Percentiles rank a stretch among this genome's conserved stretches.
These are phyloP conservation scores for Reutealis trisperma DNA, from an alignment of 345 rosid genomes.

Conservation along the genomic window DNA sequence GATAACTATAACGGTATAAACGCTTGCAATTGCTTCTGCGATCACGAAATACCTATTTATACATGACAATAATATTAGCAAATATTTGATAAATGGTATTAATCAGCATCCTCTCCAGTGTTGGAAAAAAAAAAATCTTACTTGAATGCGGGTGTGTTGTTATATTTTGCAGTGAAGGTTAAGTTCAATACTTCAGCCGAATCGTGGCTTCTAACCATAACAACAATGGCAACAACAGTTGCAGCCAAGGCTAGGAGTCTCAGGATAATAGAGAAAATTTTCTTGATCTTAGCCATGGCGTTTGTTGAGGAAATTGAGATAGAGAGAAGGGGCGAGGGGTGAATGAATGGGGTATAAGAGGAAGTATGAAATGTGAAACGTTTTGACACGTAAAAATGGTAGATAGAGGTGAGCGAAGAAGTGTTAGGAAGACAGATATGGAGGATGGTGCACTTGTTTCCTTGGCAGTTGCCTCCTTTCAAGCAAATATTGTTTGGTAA, in stretches of 20 bases:
- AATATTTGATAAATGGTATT: too few species aligned
- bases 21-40: slow-evolving; percentile 52
- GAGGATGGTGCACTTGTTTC: not conserved
- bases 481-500: not conserved
- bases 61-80: too few species aligned
- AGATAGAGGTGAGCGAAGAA: not conserved
- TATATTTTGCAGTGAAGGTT: slow-evolving; percentile 55
- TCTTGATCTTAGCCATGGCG: slow-evolving; percentile 5
- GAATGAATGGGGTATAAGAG: not conserved
- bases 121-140: too few species aligned
- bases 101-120: too few species aligned
- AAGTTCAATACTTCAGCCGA: slow-evolving; percentile 48
- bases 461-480: not conserved
- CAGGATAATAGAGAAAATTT: slow-evolving; percentile 28
- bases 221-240: slow-evolving; percentile 34
- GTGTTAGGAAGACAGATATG: not conserved
- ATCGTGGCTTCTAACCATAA: slow-evolving; percentile 53
- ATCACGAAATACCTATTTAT: slow-evolving; percentile 46
- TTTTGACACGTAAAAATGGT: not conserved
- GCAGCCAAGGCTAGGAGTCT: slow-evolving; percentile 51
- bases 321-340: not conserved
- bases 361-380: not conserved
- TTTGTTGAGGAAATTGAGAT: not conserved
- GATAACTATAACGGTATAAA: slow-evolving; percentile 35
- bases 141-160: slow-evolving; percentile 51